These are phyloP conservation scores for Citrus sinensis DNA, from an alignment of 345 rosid genomes.

Conservation along the genomic window DNA sequence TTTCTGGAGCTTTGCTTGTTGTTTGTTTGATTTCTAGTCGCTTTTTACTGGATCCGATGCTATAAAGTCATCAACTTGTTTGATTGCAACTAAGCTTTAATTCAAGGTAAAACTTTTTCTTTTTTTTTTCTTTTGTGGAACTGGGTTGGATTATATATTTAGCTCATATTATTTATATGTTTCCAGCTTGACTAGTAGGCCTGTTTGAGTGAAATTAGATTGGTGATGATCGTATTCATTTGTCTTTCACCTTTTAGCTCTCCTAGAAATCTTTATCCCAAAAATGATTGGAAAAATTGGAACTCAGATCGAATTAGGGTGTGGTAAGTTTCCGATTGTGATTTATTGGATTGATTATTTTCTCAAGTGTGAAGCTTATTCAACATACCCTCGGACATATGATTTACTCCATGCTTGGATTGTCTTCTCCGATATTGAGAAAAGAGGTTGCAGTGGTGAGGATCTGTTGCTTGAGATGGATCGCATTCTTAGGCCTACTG, in stretches of 20 bases:
- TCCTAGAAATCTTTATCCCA: neutral
- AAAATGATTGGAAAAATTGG: neutral
- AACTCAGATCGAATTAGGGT: neutral
- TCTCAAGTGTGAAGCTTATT: conserved; percentile 88
- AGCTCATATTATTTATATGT: neutral
- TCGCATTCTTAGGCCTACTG: conserved; percentile 85
- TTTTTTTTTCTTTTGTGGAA: too few species aligned
- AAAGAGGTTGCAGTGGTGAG: conserved; percentile 73
- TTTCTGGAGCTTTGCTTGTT: too few species aligned
- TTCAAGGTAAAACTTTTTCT: too few species aligned
- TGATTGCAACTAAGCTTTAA: too few species aligned
- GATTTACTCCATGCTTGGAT: conserved; percentile 86
- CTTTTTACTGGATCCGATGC: too few species aligned
- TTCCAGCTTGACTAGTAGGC: neutral
- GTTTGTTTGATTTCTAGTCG: too few species aligned
- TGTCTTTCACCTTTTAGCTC: neutral
- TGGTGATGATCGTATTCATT: neutral
- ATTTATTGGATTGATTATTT: conserved; percentile 4
- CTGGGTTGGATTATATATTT: too few species aligned
- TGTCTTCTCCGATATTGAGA: conserved; percentile 58
- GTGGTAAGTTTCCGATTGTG: neutral
- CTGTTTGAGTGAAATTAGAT: neutral
- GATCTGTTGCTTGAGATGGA: conserved; percentile 93
- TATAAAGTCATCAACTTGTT: too few species aligned
- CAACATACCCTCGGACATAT: conserved; percentile 88